phyloP scores from a whole-genome alignment of 345 rosid species.

The Salix viminalis region DNA sequence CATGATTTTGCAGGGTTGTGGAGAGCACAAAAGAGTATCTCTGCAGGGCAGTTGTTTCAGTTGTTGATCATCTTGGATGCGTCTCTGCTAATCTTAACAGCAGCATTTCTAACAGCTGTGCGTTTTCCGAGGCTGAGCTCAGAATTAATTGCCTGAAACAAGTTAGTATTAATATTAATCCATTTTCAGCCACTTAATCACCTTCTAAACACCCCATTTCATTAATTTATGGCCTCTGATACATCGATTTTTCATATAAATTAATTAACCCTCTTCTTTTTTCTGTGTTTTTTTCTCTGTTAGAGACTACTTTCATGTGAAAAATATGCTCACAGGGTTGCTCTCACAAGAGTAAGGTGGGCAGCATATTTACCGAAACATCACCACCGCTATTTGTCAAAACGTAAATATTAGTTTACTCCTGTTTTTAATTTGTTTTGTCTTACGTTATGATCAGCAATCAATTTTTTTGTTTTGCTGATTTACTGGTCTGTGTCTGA shows the following conservation, averaged over 20 bases:
- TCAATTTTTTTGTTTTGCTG: neutral
- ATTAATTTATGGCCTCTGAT: too few relatives aligned
- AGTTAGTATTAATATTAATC: conserved; percentile 24
- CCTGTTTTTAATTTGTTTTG: neutral
- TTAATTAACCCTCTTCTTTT: neutral
- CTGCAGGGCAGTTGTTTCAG: conserved; percentile 52
- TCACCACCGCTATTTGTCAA: conserved; percentile 46
- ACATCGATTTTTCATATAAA: neutral
- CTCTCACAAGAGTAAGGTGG: conserved; percentile 43
- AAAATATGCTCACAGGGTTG: conserved; percentile 40
- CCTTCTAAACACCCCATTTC: too few relatives aligned
- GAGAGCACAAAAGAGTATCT: conserved; percentile 67
- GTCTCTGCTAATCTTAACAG: conserved; percentile 51
- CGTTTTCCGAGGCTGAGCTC: conserved; percentile 45
- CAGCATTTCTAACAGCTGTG: conserved; percentile 24
- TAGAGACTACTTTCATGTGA: conserved; percentile 51
- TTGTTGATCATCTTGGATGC: conserved; percentile 65
- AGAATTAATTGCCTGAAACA: conserved; percentile 52
- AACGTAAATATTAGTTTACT: conserved; percentile 17
- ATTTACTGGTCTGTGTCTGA: neutral
- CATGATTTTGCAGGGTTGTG: conserved; percentile 32
- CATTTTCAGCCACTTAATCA: neutral
- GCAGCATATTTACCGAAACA: conserved; percentile 33
- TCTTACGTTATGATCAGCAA: too few relatives aligned
- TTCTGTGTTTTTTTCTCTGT: neutral